phyloP scores from a whole-genome alignment of 192 early-diverging fungal species.

The Phlyctochytrium planicorne region DNA sequence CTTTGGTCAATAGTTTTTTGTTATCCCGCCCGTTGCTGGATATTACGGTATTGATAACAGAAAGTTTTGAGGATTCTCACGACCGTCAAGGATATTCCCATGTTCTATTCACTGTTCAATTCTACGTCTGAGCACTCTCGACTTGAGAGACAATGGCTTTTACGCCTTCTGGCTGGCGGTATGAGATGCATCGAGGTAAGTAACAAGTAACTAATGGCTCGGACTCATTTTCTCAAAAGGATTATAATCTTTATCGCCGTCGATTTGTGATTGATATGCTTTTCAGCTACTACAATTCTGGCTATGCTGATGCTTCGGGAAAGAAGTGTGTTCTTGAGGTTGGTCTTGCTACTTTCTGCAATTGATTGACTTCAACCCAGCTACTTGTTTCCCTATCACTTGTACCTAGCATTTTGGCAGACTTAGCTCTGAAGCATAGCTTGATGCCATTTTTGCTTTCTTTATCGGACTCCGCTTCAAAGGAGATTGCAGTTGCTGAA shows the following conservation, averaged over 20 bases:
- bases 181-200: conserved; percentile 52
- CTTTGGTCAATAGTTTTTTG: conserved; percentile 72
- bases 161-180: conserved; percentile 62
- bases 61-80: conserved; percentile 3
- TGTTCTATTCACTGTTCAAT: conserved; percentile 79
- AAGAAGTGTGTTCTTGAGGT: not conserved
- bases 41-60: conserved; percentile 68
- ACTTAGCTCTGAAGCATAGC: too few species aligned
- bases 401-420: too few species aligned
- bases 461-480: too few species aligned
- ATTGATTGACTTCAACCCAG: too few species aligned
- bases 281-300: conserved; percentile 65
- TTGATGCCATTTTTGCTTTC: too few species aligned
- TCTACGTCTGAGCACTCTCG: conserved; percentile 61
- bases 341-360: too few species aligned
- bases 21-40: conserved; percentile 71
- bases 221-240: conserved; percentile 29
- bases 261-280: conserved; percentile 72
- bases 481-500: too few species aligned
- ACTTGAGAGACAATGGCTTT: conserved; percentile 74
- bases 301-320: conserved; percentile 55
- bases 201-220: not conserved
- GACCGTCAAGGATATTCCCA: conserved; percentile 65
- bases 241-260: conserved; percentile 67
- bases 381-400: too few species aligned